Percentiles rank a stretch among this genome's conserved stretches.
Evolutionary conservation across 441 rosid species (phyloP).

Genomic region (Euphorbia neoarborescens): DNA sequence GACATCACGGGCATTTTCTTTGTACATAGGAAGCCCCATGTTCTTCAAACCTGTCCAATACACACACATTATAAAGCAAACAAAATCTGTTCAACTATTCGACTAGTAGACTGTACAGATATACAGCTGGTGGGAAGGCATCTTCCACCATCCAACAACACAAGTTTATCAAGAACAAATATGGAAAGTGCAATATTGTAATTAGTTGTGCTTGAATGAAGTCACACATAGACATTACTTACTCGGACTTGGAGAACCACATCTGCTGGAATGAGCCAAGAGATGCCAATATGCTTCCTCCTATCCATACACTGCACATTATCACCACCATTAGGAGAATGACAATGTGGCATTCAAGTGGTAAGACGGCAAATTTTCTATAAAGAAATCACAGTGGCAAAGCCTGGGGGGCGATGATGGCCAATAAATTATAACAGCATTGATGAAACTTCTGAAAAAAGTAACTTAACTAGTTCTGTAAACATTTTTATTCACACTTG

Average conservation of each 20-base stretch:
- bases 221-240: constrained; percentile 26
- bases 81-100: neutral
- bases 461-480: neutral
- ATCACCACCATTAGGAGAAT: constrained; percentile 9
- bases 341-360: neutral
- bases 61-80: neutral
- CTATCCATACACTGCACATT: constrained; percentile 84
- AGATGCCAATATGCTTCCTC: constrained; percentile 94
- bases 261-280: constrained; percentile 98
- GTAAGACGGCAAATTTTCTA: neutral
- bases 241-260: constrained; percentile 99
- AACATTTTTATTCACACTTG: neutral
- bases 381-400: neutral
- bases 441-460: neutral
- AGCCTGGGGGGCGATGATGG: neutral
- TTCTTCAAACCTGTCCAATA: constrained; percentile 71
- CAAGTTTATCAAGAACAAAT: neutral
- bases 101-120: too few relatives aligned
- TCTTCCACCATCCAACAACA: neutral
- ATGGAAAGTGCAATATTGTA: neutral
- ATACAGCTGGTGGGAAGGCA: neutral
- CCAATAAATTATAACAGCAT: neutral
- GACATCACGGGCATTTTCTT: constrained; percentile 72
- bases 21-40: constrained; percentile 89
- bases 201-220: neutral